Evolutionary conservation across 2,329 filamentous ascomycete species (phyloP).

Genomic region (Ophiostoma sp.): DNA sequence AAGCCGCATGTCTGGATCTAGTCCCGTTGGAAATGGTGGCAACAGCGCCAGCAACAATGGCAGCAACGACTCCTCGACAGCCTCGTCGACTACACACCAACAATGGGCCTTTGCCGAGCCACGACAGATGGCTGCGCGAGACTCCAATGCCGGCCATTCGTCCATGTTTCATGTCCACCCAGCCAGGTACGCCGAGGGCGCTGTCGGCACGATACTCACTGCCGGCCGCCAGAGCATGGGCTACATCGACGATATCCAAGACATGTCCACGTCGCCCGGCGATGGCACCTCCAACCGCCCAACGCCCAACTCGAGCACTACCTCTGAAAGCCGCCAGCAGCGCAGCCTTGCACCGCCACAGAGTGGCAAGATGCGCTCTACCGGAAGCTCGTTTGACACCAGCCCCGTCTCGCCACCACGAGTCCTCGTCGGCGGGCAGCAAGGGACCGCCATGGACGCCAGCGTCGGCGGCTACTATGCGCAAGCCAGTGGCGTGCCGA

Average conservation of each 20-base stretch:
- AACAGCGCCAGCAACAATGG: background rate
- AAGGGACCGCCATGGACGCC: slow-evolving; percentile 34
- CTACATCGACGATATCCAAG: slow-evolving; percentile 43
- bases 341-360: slow-evolving; percentile 27
- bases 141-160: slow-evolving; percentile 29
- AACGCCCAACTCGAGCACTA: slow-evolving; percentile 54
- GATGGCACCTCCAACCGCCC: slow-evolving; percentile 48
- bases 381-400: slow-evolving; percentile 45
- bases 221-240: slow-evolving; percentile 26
- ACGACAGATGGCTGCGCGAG: slow-evolving; percentile 35
- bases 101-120: slow-evolving; percentile 39
- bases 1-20: slow-evolving; percentile 21
- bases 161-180: slow-evolving; percentile 24
- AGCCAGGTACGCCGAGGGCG: slow-evolving; percentile 23
- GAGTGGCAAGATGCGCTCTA: slow-evolving; percentile 28
- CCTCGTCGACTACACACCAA: slow-evolving; percentile 18
- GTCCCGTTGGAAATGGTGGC: slow-evolving; percentile 7
- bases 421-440: slow-evolving; percentile 21
- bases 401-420: slow-evolving; percentile 43
- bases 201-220: slow-evolving; percentile 15
- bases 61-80: slow-evolving; percentile 5
- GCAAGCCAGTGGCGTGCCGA: slow-evolving; percentile 28
- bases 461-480: slow-evolving; percentile 39
- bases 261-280: slow-evolving; percentile 47
- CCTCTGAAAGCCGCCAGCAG: slow-evolving; percentile 40